These are phyloP conservation scores for Penicillium argentinense DNA, from an alignment of 495 filamentous ascomycete genomes.

Conservation along the genomic window DNA sequence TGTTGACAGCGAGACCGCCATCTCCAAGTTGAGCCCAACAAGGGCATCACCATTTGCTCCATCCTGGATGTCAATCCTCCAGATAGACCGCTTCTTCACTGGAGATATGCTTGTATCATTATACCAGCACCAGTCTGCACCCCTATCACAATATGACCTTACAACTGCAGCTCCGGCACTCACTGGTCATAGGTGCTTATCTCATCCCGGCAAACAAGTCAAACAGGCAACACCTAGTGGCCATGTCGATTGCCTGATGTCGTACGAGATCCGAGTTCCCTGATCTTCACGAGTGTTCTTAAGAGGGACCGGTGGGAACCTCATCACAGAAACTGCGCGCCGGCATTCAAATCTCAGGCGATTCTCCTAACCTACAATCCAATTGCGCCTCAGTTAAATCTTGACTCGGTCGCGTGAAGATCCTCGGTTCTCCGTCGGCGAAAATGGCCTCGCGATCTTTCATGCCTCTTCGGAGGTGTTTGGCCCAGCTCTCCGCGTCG, in stretches of 20 bases:
- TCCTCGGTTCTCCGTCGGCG: slow-evolving; percentile 17
- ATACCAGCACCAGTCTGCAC: too few relatives aligned
- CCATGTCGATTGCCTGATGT: slow-evolving; percentile 10
- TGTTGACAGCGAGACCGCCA: too few relatives aligned
- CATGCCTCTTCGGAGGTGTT: slow-evolving; percentile 41
- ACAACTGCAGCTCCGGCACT: too few relatives aligned
- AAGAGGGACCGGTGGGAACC: too few relatives aligned
- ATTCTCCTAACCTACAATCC: too few relatives aligned
- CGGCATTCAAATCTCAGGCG: neutral
- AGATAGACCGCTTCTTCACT: too few relatives aligned
- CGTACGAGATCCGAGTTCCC: neutral
- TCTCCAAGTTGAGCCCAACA: too few relatives aligned
- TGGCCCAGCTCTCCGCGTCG: slow-evolving; percentile 28
- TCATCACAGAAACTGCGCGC: neutral
- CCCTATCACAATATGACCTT: too few relatives aligned
- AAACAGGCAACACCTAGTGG: slow-evolving; percentile 21
- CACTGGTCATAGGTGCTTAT: too few relatives aligned
- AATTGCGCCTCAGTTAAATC: neutral
- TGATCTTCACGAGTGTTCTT: neutral
- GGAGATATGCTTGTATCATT: too few relatives aligned
- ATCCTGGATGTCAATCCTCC: too few relatives aligned
- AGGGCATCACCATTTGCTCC: too few relatives aligned
- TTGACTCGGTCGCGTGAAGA: slow-evolving; percentile 14
- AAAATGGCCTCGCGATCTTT: slow-evolving; percentile 41
- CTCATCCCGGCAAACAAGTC: slow-evolving; percentile 30